Base-by-base conservation (phyloP, 1,284 basidiomycete genomes). In the Trametes polyzona region DNA sequence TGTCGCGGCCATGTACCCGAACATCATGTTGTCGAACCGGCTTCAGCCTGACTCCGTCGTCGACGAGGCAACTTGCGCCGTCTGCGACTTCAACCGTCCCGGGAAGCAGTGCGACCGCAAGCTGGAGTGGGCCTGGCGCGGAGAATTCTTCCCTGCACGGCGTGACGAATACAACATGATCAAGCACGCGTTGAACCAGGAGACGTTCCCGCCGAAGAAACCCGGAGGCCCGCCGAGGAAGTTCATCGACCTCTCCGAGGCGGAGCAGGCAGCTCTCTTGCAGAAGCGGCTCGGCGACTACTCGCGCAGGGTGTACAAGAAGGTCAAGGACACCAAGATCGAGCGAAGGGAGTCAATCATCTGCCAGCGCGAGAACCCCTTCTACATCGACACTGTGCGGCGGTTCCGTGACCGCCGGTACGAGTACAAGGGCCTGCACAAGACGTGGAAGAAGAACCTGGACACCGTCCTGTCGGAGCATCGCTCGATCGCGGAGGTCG, bases 21-120 rank as follows among this genome's bases (percentile, higher is more conserved):
- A 99, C 77, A 99, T 99, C 86, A 99, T 99, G 97, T 90, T 99
- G 79, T 98, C 95, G 27, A 99, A 99, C 73, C 93, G 97, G 52
- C 83, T 99, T 3, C 97, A 99, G 68, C 97, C 97, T 2, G 97
- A 99, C 74, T 97, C 97, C 1, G 93, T 99, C 74, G 93, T 98
- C 16, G 93, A 96, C 70, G 97, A 99, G 74, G 88, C 96, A 8
- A 92, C 90, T 41, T 99, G 97, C 71, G 97, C 97, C 0, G 95
- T 98, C 6, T 99, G 97, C 76, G 97, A 99, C 76, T 99, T 92
- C 75, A 99, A 99, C 69, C 86, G 96, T 5, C 96, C 96, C 0
- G 95, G 93, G 29, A 99, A 99, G 78, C 83, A 85, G 27, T 99
- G 97, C 73, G 96, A 99, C 73, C 83, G 96, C 50, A 84, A 93